These are phyloP conservation scores for Cercophora sp. DNA, from an alignment of 495 filamentous ascomycete genomes.

Conservation along the genomic window DNA sequence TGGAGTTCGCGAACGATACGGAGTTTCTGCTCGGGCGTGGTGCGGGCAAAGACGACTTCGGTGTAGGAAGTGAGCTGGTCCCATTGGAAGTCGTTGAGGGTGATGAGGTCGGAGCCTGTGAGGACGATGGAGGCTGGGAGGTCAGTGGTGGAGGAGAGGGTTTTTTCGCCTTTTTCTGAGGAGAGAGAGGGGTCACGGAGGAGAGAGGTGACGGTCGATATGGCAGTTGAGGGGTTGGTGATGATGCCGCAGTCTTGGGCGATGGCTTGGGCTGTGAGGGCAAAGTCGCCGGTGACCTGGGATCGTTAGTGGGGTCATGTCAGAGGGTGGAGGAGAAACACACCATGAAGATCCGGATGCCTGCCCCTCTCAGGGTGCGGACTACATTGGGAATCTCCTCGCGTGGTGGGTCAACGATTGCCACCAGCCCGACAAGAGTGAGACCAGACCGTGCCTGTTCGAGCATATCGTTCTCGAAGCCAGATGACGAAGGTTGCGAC, in stretches of 20 bases:
- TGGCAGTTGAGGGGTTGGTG: conserved; percentile 34
- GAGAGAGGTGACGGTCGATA: conserved; percentile 41
- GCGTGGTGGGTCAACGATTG: conserved; percentile 64
- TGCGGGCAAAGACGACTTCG: conserved; percentile 60
- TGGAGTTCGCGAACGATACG: conserved; percentile 69
- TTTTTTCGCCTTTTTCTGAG: too few relatives aligned
- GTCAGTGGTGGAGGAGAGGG: conserved; percentile 1
- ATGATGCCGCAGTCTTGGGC: conserved; percentile 64
- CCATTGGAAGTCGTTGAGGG: conserved; percentile 46
- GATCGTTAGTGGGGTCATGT: neutral
- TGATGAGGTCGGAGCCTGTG: conserved; percentile 56
- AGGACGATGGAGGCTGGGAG: conserved; percentile 40
- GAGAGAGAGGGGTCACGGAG: conserved; percentile 24
- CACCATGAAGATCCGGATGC: conserved; percentile 62
- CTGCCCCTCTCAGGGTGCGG: conserved; percentile 53
- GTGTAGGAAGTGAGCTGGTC: conserved; percentile 35
- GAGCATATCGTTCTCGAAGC: conserved; percentile 52
- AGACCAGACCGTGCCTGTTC: conserved; percentile 46
- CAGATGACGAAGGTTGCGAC: conserved; percentile 32
- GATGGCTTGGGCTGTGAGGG: conserved; percentile 66
- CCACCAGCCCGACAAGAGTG: conserved; percentile 59
- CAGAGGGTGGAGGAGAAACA: neutral
- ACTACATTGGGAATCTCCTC: conserved; percentile 62
- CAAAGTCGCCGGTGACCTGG: conserved; percentile 67
- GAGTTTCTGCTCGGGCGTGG: conserved; percentile 73